Evolutionary conservation across 2,329 filamentous ascomycete genomes (phyloP).

Genomic region (Aaosphaeria pasadenensis): DNA sequence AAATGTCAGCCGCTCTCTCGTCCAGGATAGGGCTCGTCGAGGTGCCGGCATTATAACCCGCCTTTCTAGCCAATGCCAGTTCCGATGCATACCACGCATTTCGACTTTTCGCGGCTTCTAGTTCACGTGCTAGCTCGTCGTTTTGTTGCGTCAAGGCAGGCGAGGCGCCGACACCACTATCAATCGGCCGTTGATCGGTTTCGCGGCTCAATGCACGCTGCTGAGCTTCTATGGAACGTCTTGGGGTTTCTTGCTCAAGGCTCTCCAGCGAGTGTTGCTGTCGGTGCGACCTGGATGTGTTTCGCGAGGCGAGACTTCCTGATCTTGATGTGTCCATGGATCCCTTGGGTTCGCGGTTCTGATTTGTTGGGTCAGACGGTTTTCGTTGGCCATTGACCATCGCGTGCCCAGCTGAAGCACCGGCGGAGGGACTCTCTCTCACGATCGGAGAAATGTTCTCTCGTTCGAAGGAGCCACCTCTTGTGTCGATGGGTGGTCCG

Average conservation of each 20-base stretch:
- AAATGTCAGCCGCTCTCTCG: constrained; percentile 70
- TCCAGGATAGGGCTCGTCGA: constrained; percentile 73
- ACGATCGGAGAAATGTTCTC: constrained; percentile 48
- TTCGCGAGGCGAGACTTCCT: constrained; percentile 31
- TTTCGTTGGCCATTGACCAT: constrained; percentile 18
- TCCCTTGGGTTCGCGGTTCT: constrained; percentile 22
- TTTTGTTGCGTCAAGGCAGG: constrained; percentile 61
- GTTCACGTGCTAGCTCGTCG: constrained; percentile 76
- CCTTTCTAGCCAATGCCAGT: constrained; percentile 83
- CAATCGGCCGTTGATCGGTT: constrained; percentile 48
- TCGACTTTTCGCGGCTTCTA: constrained; percentile 77
- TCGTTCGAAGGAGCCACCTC: constrained; percentile 45
- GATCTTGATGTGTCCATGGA: constrained; percentile 35
- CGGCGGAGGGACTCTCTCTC: constrained; percentile 30
- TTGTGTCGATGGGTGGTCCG: constrained; percentile 42
- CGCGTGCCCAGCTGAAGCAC: constrained; percentile 7
- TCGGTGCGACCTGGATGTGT: constrained; percentile 44
- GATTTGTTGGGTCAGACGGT: constrained; percentile 25
- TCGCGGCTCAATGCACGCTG: constrained; percentile 29
- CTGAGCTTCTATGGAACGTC: constrained; percentile 30
- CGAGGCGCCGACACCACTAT: constrained; percentile 59
- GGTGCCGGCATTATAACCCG: constrained; percentile 75
- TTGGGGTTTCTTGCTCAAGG: constrained; percentile 40
- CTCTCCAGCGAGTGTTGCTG: constrained; percentile 66
- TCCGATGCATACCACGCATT: constrained; percentile 98